A percentile compares a stretch with the other conserved stretches of the same genome.
Evolutionary conservation across 257 asterid genomes (phyloP).

Genomic region (Ballota nigra): DNA sequence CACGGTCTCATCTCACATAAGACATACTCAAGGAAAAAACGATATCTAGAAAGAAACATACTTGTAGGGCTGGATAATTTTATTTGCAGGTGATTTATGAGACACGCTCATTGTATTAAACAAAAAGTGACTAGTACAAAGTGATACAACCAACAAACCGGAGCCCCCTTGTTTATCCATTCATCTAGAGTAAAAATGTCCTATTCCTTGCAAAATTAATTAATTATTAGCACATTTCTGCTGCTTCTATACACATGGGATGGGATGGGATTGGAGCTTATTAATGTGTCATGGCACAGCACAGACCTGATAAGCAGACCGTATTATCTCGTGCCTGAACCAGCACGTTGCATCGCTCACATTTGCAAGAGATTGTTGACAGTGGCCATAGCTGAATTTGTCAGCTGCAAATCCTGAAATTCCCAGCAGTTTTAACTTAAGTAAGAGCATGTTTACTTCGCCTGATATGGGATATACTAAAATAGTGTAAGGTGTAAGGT

Average conservation of each 20-base stretch:
- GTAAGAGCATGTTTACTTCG: no score
- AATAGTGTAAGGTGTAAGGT: no score
- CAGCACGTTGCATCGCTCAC: constrained; percentile 43
- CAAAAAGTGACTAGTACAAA: background rate
- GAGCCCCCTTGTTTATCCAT: constrained; percentile 16
- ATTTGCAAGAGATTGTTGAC: constrained; percentile 41
- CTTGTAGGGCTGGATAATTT: no score
- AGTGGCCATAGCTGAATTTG: constrained; percentile 54
- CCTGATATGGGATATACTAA: no score
- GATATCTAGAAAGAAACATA: no score
- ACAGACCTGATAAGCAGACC: background rate
- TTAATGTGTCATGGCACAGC: constrained; percentile 18
- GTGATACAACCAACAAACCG: constrained; percentile 15
- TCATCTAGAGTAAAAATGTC: constrained; percentile 9
- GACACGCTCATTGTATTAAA: background rate
- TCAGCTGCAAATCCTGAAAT: constrained; percentile 69
- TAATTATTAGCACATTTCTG: constrained; percentile 25
- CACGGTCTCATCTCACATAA: no score
- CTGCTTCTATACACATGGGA: constrained; percentile 25
- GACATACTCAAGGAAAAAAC: no score
- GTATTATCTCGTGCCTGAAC: background rate
- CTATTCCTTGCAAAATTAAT: constrained; percentile 27
- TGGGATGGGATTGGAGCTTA: background rate
- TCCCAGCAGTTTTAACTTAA: background rate
- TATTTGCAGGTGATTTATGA: background rate